Evolutionary conservation across 2,329 filamentous ascomycete genomes (phyloP).

Genomic region (Alternaria sp.): DNA sequence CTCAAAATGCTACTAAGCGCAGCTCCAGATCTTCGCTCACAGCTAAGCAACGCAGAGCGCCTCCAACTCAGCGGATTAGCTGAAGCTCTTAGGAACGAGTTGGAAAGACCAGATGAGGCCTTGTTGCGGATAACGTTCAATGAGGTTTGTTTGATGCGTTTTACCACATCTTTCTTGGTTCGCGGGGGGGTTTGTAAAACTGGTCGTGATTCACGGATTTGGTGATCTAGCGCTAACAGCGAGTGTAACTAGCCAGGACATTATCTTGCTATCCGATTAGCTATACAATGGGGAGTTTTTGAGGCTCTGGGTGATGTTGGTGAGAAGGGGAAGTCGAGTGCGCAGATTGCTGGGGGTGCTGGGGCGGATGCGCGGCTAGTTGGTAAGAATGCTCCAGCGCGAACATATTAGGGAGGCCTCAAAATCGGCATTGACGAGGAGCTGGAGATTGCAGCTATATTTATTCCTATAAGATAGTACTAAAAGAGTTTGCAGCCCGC

Average conservation of each 20-base stretch:
- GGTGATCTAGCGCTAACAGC: constrained; percentile 7
- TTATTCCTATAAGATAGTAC: neutral
- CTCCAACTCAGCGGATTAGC: constrained; percentile 19
- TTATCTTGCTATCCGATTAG: constrained; percentile 20
- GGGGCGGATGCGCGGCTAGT: neutral
- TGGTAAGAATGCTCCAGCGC: neutral
- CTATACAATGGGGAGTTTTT: constrained; percentile 22
- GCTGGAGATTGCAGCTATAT: neutral
- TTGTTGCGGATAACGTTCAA: neutral
- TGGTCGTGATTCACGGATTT: no score
- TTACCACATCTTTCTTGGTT: neutral
- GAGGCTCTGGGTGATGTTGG: constrained; percentile 17
- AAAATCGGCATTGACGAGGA: fast-evolving
- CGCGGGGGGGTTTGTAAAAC: neutral
- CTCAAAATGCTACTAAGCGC: constrained; percentile 9
- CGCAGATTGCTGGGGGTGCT: neutral
- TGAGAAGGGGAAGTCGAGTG: constrained; percentile 1
- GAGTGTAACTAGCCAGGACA: constrained; percentile 12
- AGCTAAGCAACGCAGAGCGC: constrained; percentile 17
- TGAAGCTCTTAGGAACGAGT: constrained; percentile 13
- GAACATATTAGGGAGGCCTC: neutral
- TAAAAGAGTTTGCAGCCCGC: neutral
- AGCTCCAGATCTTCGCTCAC: constrained; percentile 11
- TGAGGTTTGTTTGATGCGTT: neutral
- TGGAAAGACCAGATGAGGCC: constrained; percentile 1